Conservation (phyloP, 2,329 filamentous ascomycete genomes). For the Calonectria pseudoreteaudii region DNA sequence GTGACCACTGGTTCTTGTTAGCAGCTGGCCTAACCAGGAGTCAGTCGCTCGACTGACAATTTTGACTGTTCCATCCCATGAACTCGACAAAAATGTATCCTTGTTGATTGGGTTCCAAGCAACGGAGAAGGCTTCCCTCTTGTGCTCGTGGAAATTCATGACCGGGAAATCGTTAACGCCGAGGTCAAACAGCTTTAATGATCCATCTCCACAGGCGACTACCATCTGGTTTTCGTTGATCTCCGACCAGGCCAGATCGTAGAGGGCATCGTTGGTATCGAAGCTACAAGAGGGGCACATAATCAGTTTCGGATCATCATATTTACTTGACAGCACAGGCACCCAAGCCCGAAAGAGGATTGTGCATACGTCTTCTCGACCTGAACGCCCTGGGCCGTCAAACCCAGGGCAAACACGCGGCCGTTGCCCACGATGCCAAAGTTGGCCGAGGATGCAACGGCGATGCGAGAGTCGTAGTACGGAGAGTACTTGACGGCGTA, state of each 20-base stretch:
- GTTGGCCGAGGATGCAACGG: conserved; percentile 91
- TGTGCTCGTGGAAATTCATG: conserved; percentile 93
- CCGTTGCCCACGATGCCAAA: conserved; percentile 98
- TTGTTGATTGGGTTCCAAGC: conserved; percentile 94
- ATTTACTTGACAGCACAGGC: background rate
- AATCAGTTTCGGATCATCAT: background rate
- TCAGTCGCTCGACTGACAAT: conserved; percentile 64
- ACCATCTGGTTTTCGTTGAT: conserved; percentile 95
- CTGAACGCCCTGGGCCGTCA: conserved; percentile 86
- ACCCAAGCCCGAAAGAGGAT: conserved; percentile 1
- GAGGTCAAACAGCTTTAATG: conserved; percentile 93
- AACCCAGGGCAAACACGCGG: conserved; percentile 83
- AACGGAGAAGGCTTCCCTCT: conserved; percentile 91
- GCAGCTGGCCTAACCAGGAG: background rate
- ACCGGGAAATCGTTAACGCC: conserved; percentile 86
- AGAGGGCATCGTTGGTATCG: conserved; percentile 97
- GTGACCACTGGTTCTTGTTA: conserved; percentile 75
- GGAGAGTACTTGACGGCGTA: conserved; percentile 99
- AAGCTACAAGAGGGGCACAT: conserved; percentile 66
- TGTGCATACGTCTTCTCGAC: conserved; percentile 81
- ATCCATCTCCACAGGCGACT: conserved; percentile 91
- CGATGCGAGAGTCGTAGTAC: conserved; percentile 95
- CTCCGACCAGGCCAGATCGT: conserved; percentile 95
- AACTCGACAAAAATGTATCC: conserved; percentile 88
- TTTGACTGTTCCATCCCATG: conserved; percentile 97